Evolutionary conservation across 2,329 filamentous ascomycete species (phyloP).

Genomic region (Penicillium hesseltinei): DNA sequence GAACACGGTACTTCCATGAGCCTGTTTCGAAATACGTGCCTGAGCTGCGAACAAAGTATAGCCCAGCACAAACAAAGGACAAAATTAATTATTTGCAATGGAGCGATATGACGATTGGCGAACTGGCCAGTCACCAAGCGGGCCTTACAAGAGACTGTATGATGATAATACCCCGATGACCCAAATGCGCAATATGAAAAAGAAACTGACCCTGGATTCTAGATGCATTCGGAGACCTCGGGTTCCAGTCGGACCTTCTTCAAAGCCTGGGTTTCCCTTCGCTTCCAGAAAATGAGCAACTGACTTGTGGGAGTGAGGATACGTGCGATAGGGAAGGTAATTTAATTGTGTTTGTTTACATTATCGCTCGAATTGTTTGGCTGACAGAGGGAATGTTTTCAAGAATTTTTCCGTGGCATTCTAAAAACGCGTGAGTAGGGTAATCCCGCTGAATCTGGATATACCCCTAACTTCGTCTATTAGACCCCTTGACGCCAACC

Average conservation of each 20-base stretch:
- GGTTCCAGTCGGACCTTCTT: conserved; percentile 3
- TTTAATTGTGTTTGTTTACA: neutral
- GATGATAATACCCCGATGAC: conserved; percentile 8
- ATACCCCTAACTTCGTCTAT: neutral
- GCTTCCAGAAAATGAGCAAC: conserved; percentile 4
- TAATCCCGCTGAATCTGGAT: too few relatives aligned
- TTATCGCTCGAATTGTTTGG: neutral
- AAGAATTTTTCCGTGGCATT: conserved; percentile 39
- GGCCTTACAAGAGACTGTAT: conserved; percentile 40
- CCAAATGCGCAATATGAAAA: neutral
- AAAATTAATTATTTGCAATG: conserved; percentile 10
- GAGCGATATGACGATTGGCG: conserved; percentile 36
- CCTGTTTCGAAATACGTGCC: conserved; percentile 28
- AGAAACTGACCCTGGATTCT: neutral
- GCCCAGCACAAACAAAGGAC: neutral
- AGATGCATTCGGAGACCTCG: conserved; percentile 16
- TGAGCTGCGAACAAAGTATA: conserved; percentile 14
- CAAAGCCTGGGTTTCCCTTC: conserved; percentile 14
- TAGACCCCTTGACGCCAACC: conserved; percentile 30
- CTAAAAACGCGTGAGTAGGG: conserved; percentile 22
- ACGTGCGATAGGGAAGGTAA: conserved; percentile 13
- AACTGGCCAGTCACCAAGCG: conserved; percentile 39
- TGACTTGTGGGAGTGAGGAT: conserved; percentile 12
- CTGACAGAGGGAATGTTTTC: neutral
- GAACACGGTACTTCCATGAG: conserved; percentile 19